Evolutionary conservation across 2,329 filamentous ascomycete species (phyloP), one percentile per base, ranked within the genome.

Genomic region (Allantophomopsis cytisporea): DNA sequence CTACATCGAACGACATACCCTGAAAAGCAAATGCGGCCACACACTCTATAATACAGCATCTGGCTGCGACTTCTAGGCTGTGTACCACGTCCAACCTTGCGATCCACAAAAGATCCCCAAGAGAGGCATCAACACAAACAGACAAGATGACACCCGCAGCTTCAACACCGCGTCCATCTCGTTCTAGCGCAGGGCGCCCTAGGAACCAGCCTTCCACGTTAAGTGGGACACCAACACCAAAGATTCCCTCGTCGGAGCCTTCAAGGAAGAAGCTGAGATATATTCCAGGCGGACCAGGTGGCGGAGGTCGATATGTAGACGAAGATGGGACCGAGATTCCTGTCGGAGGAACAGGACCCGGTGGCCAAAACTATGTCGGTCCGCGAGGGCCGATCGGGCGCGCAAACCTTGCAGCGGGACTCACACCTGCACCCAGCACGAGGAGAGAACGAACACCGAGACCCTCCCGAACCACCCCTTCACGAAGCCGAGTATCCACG

Each of bases 251-350:
- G 17, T 54, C 51, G 6, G 53, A 56, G 36, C 53, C 54, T 28
- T 77, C 80, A 11, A 68, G 68, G 1, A 87, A 86, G 61, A 75
- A 73, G 54, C 71, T 79, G 49, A 73, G 76, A 60, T 95, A 94
- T 62, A 73, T 93, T 36, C 85, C 89, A 28, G 87, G 87, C 36
- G 87, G 86, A 3, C 81, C 85, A 42, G 86, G 85, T 31, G 87
- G 87, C 35, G 86, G 87, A 42, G 86, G 87, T 15, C 70, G 87
- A 54, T 94, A 87, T 58, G 67, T 91, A 30, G 84, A 93, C 49
- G 69, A 80, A 41, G 75, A 85, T 41, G 72, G 73, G 38, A 64
- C 70, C 43, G 75, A 81, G 46, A 72, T 69, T 33, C 69, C 69
- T 33, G 66, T 69, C 52, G 59, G 63, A 52, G 61, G 63, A 51